Evolutionary conservation across 768 basidiomycete species (phyloP), one percentile per base, ranked within the genome.

Genomic region (Jaapia argillacea): DNA sequence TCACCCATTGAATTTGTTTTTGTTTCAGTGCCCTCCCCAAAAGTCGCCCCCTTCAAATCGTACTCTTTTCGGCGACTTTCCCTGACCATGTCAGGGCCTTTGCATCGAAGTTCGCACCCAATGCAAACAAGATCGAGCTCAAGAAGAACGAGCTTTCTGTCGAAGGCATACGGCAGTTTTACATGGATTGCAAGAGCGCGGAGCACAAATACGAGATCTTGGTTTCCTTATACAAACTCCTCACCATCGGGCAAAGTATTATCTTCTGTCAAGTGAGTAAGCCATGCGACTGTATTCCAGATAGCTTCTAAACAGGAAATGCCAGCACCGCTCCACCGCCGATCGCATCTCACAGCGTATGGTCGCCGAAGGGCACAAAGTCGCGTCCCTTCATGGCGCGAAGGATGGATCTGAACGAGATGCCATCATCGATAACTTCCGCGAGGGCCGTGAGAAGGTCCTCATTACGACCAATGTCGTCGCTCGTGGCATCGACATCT

Each of bases 381-480:
- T 99, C 20, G 86, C 90, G 4, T 93, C 94, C 1, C 70, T 98
- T 26, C 96, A 98, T 55, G 96, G 96, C 24, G 85, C 89, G 20
- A 96, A 96, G 64, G 86, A 93, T 53, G 82, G 86, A 13, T 49
- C 70, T 1, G 90, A 96, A 59, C 89, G 96, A 53, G 96, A 99
- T 62, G 56, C 78, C 24, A 80, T 93, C 48, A 93, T 99, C 54
- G 93, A 98, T 59, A 80, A 79, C 24, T 99, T 98, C 79, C 77
- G 96, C 27, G 85, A 96, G 55, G 96, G 96, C 43, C 85, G 83
- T 52, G 91, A 91, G 59, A 99, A 99, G 63, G 93, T 93, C 40
- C 67, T 99, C 51, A 99, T 99, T 59, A 98, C 96, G 42, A 99
- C 96, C 28, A 99, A 99, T 63, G 96, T 99, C 57, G 86, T 98